These are phyloP conservation scores for Chamaenerion angustifolium DNA, from an alignment of 345 rosid species.

Conservation along the genomic window DNA sequence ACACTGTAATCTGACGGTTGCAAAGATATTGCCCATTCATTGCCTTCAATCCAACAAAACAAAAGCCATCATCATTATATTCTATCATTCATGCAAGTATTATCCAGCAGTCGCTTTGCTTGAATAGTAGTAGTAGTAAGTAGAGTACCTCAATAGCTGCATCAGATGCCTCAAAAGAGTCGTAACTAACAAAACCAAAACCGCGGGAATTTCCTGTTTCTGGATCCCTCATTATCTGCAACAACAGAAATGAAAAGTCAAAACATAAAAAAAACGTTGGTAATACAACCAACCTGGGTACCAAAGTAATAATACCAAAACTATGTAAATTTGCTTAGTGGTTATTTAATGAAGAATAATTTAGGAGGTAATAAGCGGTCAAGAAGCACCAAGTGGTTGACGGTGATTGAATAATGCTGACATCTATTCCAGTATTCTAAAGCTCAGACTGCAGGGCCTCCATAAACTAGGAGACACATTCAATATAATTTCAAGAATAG, in stretches of 20 bases:
- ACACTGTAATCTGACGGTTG: conserved; percentile 92
- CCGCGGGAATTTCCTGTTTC: conserved; percentile 97
- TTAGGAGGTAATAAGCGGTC: too few relatives aligned
- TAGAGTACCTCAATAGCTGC: conserved; percentile 86
- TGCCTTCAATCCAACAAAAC: conserved; percentile 33
- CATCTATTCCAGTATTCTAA: too few relatives aligned
- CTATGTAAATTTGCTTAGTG: too few relatives aligned
- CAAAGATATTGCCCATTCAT: conserved; percentile 96
- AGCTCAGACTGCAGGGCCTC: too few relatives aligned
- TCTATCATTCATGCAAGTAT: background rate
- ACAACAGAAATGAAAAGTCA: conserved; percentile 1
- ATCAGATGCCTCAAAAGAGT: conserved; percentile 97
- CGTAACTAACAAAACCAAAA: conserved; percentile 96
- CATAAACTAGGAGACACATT: too few relatives aligned
- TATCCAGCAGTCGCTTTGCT: background rate
- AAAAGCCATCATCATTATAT: background rate
- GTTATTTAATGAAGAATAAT: too few relatives aligned
- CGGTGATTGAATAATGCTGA: too few relatives aligned
- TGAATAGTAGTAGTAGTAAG: background rate
- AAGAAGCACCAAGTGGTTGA: too few relatives aligned
- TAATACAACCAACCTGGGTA: too few relatives aligned
- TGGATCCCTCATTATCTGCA: conserved; percentile 95
- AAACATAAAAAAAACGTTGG: background rate
- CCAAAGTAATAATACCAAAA: too few relatives aligned
- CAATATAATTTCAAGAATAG: too few relatives aligned